Evolutionary conservation across 768 basidiomycete species (phyloP).

Genomic region (Trametes maxima): DNA sequence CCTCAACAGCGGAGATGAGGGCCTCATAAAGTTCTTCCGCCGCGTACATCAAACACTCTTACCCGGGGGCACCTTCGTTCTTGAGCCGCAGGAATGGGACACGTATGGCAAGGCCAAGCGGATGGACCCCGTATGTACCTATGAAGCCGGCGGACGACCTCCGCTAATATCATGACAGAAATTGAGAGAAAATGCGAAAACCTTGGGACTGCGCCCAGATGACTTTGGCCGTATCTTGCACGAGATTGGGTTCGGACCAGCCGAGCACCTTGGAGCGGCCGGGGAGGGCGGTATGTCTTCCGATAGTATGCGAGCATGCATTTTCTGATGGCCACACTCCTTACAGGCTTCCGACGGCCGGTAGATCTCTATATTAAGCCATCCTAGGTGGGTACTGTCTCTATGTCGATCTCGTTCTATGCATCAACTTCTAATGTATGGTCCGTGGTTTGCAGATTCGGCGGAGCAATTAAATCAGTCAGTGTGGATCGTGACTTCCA

Average conservation of each 20-base stretch:
- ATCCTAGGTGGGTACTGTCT: constrained; percentile 3
- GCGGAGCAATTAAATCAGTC: constrained; percentile 26
- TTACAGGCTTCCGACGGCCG: constrained; percentile 59
- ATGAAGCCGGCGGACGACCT: background rate
- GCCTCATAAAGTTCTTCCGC: constrained; percentile 65
- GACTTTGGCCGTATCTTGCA: constrained; percentile 59
- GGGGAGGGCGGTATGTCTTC: constrained; percentile 64
- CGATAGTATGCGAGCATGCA: background rate
- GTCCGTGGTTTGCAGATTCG: background rate
- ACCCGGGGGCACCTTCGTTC: constrained; percentile 67
- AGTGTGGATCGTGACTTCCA: constrained; percentile 48
- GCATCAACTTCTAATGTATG: background rate
- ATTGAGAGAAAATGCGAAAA: constrained; percentile 62
- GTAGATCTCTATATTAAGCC: constrained; percentile 64
- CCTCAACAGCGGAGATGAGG: constrained; percentile 77
- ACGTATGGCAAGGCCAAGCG: constrained; percentile 79
- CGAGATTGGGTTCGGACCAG: constrained; percentile 62
- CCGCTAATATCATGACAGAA: constrained; percentile 33
- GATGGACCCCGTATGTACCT: constrained; percentile 54
- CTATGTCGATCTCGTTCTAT: background rate
- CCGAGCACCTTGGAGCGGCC: constrained; percentile 49
- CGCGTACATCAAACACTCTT: constrained; percentile 58
- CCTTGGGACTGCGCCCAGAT: constrained; percentile 60
- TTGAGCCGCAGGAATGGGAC: constrained; percentile 88
- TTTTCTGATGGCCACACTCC: constrained; percentile 1